phyloP scores from a whole-genome alignment of 2,329 filamentous ascomycete species.

The Aschersonia sp. region DNA sequence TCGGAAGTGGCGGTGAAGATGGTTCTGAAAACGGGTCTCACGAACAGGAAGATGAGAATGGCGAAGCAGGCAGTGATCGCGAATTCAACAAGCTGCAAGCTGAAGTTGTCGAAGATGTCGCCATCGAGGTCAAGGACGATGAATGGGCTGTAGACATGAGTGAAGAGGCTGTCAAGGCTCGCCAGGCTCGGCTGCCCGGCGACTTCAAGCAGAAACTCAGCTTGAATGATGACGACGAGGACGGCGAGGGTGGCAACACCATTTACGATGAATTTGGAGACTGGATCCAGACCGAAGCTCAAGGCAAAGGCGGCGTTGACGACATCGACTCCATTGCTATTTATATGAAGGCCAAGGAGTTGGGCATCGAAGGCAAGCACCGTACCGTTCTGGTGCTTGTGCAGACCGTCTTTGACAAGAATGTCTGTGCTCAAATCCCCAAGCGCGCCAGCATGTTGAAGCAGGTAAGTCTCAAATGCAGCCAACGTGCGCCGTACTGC shows the following conservation, averaged over 20 bases:
- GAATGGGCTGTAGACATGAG: conserved; percentile 97
- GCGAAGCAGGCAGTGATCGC: conserved; percentile 74
- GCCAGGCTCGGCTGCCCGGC: conserved; percentile 81
- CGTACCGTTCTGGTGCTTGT: conserved; percentile 83
- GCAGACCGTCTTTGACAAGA: conserved; percentile 85
- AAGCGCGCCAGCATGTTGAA: conserved; percentile 77
- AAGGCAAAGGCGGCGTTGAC: conserved; percentile 57
- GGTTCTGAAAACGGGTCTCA: conserved; percentile 34
- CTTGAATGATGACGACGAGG: conserved; percentile 69
- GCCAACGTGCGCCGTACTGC: background rate
- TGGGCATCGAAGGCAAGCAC: conserved; percentile 90
- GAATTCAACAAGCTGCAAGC: conserved; percentile 76
- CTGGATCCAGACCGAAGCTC: conserved; percentile 71
- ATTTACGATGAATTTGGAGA: conserved; percentile 83
- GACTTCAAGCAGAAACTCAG: conserved; percentile 90
- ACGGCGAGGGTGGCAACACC: conserved; percentile 62
- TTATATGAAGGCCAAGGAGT: conserved; percentile 91
- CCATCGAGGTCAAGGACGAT: conserved; percentile 61
- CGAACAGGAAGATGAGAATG: conserved; percentile 30
- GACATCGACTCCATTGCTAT: conserved; percentile 81
- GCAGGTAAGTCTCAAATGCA: conserved; percentile 41
- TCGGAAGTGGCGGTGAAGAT: conserved; percentile 45
- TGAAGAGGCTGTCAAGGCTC: conserved; percentile 86
- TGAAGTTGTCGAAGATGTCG: conserved; percentile 29
- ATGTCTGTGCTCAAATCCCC: conserved; percentile 76